phyloP scores from a whole-genome alignment of 768 basidiomycete genomes.

The Lactarius trivialis region DNA sequence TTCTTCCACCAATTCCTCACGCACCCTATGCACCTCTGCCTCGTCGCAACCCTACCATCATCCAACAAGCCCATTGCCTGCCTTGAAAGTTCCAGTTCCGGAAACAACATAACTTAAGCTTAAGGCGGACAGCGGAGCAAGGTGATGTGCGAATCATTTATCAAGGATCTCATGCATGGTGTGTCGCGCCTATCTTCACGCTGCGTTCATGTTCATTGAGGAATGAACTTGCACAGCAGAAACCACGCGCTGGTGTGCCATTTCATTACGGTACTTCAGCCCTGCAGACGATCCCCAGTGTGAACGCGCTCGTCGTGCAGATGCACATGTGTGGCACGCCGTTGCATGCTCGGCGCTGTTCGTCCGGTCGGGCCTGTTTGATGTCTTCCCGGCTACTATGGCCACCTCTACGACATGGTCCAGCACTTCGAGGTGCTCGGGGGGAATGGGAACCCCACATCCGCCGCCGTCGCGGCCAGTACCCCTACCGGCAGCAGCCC shows the following conservation, averaged over 20 bases:
- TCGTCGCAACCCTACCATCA: slow-evolving; percentile 14
- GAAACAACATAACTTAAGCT: too few relatives aligned
- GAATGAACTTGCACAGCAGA: too few relatives aligned
- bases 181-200: too few relatives aligned
- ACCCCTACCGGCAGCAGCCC: slow-evolving; percentile 1
- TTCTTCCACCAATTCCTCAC: slow-evolving; percentile 22
- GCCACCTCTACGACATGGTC: slow-evolving; percentile 75
- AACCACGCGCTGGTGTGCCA: too few relatives aligned
- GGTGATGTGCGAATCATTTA: too few relatives aligned
- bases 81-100: too few relatives aligned
- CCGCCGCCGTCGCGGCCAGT: not conserved
- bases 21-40: slow-evolving; percentile 17
- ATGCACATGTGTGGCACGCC: too few relatives aligned
- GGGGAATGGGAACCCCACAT: too few relatives aligned
- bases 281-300: slow-evolving; percentile 72
- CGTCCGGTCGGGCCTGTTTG: slow-evolving; percentile 94
- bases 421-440: slow-evolving; percentile 68
- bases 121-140: too few relatives aligned
- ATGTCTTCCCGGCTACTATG: slow-evolving; percentile 98
- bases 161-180: too few relatives aligned
- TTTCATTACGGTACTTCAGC: too few relatives aligned
- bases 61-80: slow-evolving; percentile 18
- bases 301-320: slow-evolving; percentile 88
- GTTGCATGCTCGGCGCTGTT: slow-evolving; percentile 85
- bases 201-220: too few relatives aligned